Evolutionary conservation across 2,329 filamentous ascomycete genomes (phyloP).

Genomic region (Talaromyces sp.): DNA sequence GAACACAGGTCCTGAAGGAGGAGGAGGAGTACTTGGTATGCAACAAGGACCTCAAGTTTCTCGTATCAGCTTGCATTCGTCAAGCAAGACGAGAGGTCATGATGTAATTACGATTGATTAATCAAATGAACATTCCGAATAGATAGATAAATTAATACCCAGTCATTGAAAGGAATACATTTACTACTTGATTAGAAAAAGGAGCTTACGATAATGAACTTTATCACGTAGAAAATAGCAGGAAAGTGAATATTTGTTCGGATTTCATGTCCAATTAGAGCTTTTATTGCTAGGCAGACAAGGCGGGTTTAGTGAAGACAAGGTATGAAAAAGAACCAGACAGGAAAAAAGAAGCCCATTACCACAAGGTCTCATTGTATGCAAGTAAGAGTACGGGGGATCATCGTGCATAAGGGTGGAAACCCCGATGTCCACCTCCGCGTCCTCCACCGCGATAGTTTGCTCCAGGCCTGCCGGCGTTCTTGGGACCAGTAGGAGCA

Average conservation of each 20-base stretch:
- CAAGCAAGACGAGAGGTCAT: slow-evolving; percentile 10
- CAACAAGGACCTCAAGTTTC: slow-evolving; percentile 1
- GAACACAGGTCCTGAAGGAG: background rate
- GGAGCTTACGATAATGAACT: background rate
- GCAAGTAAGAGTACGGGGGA: background rate
- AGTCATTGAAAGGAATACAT: background rate
- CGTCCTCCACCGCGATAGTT: slow-evolving; percentile 90
- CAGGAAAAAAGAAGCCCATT: background rate
- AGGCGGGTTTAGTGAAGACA: background rate
- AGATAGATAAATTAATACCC: slow-evolving; percentile 7
- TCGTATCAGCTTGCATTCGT: slow-evolving; percentile 10
- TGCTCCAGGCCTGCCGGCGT: slow-evolving; percentile 81
- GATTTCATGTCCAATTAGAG: background rate
- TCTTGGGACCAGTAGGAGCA: slow-evolving; percentile 92
- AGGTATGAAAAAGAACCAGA: background rate
- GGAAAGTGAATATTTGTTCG: too few relatives aligned
- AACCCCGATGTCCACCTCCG: slow-evolving; percentile 65
- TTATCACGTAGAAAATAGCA: background rate
- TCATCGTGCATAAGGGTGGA: slow-evolving; percentile 66
- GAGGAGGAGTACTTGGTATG: background rate
- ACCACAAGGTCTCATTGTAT: background rate
- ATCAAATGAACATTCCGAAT: slow-evolving; percentile 3
- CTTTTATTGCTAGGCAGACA: background rate
- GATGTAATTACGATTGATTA: slow-evolving; percentile 36
- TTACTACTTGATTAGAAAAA: background rate